Evolutionary conservation across 129 eudicot genomes (phyloP), one percentile per base, ranked within the genome.

Genomic region (Erigeron canadensis): DNA sequence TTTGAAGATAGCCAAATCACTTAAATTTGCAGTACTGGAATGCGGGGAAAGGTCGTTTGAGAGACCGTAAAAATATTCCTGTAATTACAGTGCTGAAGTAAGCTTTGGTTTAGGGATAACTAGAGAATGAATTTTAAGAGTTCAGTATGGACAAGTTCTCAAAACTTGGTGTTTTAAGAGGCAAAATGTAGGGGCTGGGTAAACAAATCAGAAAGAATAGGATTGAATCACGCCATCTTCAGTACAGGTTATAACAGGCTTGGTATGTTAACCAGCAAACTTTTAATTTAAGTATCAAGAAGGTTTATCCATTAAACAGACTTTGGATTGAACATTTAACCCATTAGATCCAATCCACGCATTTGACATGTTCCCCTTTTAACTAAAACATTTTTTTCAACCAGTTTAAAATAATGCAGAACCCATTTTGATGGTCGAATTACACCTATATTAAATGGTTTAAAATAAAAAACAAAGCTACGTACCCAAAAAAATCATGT

Each of bases 1-100:
- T 69, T 84, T 87, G 43, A 85, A 93, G 67, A 93, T 85, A 74
- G 79, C 79, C 76, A 89, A 80, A 60, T 93, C 96, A 69, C 84
- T 93, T 79, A 93, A 89, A 81, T 72, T 89, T 54, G 84, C 96
- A 17, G 77, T 73, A 75, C 89, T 93, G 12, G 98, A 89, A 79
- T 93, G 98, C 0, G 98, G 98, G 6, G 98, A 89, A 51, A 93
- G 96, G 77, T 93, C 98, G 77, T 93, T 93, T 46, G 95, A 67
- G 42, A 81, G 84, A 79, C 98, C 98, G 67, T 93, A 93, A 69
- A 93, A 93, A 61, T 93, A 93, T 75, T 93, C 98, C 98, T 93
- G 87, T 42, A 72, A 71, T 60, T 28, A 53, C 1, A 22, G 34
- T 59, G 28, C 38, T 18, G 19, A 10, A 55, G 44, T 58, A 70